Conservation (phyloP, 2,329 filamentous ascomycete species). For the Beauveria sp. region DNA sequence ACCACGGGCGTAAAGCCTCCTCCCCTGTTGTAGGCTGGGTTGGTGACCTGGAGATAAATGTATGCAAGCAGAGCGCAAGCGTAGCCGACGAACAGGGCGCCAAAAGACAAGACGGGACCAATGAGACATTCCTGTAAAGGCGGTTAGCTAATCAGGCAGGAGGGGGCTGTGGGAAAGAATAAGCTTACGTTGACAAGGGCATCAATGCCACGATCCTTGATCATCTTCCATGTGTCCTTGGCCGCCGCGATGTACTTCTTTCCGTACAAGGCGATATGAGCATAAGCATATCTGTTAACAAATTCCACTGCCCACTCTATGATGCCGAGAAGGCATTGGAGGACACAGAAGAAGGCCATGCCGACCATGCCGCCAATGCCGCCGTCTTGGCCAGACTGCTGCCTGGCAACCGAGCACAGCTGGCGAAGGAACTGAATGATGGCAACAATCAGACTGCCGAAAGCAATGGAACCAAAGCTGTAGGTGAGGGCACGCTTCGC, state of each 20-base stretch:
- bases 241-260: constrained; percentile 80
- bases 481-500: constrained; percentile 77
- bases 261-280: constrained; percentile 86
- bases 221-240: constrained; percentile 86
- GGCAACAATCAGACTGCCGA: constrained; percentile 79
- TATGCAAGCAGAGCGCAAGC: constrained; percentile 75
- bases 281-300: constrained; percentile 87
- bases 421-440: constrained; percentile 82
- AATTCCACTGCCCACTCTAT: constrained; percentile 83
- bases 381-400: constrained; percentile 58
- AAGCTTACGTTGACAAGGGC: constrained; percentile 63
- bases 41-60: constrained; percentile 75
- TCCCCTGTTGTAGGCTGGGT: constrained; percentile 66
- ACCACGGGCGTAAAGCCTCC: constrained; percentile 68
- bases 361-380: constrained; percentile 63
- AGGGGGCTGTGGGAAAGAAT: neutral
- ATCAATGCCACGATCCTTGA: constrained; percentile 85
- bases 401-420: constrained; percentile 67
- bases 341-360: constrained; percentile 60
- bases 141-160: constrained; percentile 14
- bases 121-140: constrained; percentile 61
- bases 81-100: constrained; percentile 76
- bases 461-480: constrained; percentile 83
- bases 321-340: constrained; percentile 68
- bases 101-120: constrained; percentile 66